phyloP scores from a whole-genome alignment of 768 basidiomycete genomes.

The Podaxis sp. region DNA sequence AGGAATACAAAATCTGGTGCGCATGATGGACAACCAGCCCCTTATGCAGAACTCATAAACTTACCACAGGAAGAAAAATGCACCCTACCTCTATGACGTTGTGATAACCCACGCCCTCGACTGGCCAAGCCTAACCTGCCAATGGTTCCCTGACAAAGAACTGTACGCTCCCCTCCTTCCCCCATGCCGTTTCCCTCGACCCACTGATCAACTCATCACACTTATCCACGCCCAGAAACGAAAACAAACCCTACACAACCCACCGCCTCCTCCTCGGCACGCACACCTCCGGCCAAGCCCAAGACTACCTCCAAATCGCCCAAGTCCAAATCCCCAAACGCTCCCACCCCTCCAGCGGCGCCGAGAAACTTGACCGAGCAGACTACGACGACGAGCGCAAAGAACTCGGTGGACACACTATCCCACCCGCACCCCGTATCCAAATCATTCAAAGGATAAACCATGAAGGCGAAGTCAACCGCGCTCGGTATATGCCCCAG shows the following conservation, averaged over 20 bases:
- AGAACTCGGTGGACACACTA: constrained; percentile 90
- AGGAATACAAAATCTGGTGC: constrained; percentile 90
- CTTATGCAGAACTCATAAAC: constrained; percentile 1
- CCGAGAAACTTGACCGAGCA: constrained; percentile 73
- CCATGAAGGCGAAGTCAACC: constrained; percentile 93
- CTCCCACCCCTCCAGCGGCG: constrained; percentile 53
- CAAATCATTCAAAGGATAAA: constrained; percentile 93
- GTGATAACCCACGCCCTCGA: constrained; percentile 97
- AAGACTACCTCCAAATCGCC: constrained; percentile 95
- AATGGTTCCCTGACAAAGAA: constrained; percentile 99
- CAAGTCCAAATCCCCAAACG: constrained; percentile 91
- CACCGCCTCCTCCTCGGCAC: constrained; percentile 96
- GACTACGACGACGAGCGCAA: constrained; percentile 92
- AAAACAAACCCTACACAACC: constrained; percentile 90
- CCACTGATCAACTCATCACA: background rate
- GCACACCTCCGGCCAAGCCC: constrained; percentile 92
- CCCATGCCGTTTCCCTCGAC: background rate
- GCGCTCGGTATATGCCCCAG: constrained; percentile 99
- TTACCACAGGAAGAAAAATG: constrained; percentile 84
- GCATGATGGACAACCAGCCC: constrained; percentile 3
- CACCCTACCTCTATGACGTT: constrained; percentile 96
- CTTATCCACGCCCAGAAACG: constrained; percentile 50
- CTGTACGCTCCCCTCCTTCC: constrained; percentile 50
- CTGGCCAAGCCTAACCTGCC: constrained; percentile 97
- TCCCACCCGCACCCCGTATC: constrained; percentile 82